Base-by-base conservation (phyloP, 352 stramenopile genomes). In the Pythium oligandrum region DNA sequence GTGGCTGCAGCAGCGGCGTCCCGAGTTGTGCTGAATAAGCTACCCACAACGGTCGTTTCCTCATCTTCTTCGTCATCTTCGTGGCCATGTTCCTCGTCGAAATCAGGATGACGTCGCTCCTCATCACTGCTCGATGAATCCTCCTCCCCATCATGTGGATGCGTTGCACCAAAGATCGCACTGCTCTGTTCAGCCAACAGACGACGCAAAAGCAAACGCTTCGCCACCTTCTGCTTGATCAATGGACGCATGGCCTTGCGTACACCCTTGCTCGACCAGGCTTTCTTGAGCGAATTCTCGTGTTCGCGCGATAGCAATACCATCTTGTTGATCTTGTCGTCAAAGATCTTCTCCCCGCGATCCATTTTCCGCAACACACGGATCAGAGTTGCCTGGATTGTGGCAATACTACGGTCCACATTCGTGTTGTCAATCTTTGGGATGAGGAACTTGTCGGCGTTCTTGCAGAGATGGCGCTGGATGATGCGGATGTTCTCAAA, bases 401-500 rank as follows among this genome's bases (percentile, higher is more conserved):
- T 86, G 17, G 81, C 82, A 33, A 95, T 86, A 56, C 81, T 91
- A 30, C 84, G 80, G 47, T 93, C 84, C 10, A 95, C 84, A 50
- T 95, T 95, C 4, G 84, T 95, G 57, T 95, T 95, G 66, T 95
- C 80, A 42, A 95, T 89, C 59, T 93, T 95, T 6, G 84, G 84
- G 55, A 95, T 95, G n/a, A 95, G 59, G 46, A 63, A 86, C 44
- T 84, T 79, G 59, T 95, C 82, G 12, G 82, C 84, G 52, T 92
- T 70, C 61, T 95, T 95, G 61, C 80, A 90, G 30, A 92, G 61
- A 58, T 93, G 78, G 37, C 78, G 76, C 70, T 95, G 84, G 58
- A 95, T 95, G 59, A 90, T 86, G 61, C 83, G 82, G 57, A 95
- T 95, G 56, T 95, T 95, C 63, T 93, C 84, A 59, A 95, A 95